Base-by-base conservation (phyloP, 768 basidiomycete species). In the Serendipita sp. region DNA sequence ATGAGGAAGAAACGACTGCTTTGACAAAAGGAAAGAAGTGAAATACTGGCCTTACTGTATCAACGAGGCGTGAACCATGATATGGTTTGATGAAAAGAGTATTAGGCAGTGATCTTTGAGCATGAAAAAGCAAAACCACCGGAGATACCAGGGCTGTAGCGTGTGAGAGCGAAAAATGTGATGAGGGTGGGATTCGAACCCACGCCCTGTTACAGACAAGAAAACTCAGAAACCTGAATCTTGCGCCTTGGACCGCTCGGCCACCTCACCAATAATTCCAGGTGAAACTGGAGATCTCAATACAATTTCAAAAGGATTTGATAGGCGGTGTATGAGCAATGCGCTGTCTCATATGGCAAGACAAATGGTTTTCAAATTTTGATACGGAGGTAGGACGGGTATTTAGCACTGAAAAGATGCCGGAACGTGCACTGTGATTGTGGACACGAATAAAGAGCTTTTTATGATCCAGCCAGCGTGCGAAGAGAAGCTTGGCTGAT, bases 101-200 rank as follows among this genome's bases (percentile, higher is more conserved):
- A 52, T 78, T 83, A 52, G 96, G 95, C 13, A 97, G 96, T 68
- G 84, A 23, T 23, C 83, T 73, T 91, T 95, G 91, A 95, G 92
- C 71, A 87, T 95, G 88, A 80, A 84, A 71, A 78, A 78, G 55
- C 77, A 81, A 65, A 77, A 82, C 67, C 29, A 52, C 23, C 15
- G 40, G 34, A 34, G 43, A 50, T 27, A 18, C 46, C 45, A 44
- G 18, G 46, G 36, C 50, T 36, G 23, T 23, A 23, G 23, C 23
- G 23, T 23, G 23, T 23, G 23, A 23, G 23, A 23, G 23, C 23
- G 23, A 23, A 34, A 34, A 46, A n/a, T 29, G 15, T 64, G 64
- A 64, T 64, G 64, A 64, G 64, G 50, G 64, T 64, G 64, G 64
- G 64, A 64, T 64, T 64, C 64, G 64, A 64, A 64, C 64, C 64